Evolutionary conservation across 257 asterid genomes (phyloP).

Genomic region (Capsicum rhomboideum): DNA sequence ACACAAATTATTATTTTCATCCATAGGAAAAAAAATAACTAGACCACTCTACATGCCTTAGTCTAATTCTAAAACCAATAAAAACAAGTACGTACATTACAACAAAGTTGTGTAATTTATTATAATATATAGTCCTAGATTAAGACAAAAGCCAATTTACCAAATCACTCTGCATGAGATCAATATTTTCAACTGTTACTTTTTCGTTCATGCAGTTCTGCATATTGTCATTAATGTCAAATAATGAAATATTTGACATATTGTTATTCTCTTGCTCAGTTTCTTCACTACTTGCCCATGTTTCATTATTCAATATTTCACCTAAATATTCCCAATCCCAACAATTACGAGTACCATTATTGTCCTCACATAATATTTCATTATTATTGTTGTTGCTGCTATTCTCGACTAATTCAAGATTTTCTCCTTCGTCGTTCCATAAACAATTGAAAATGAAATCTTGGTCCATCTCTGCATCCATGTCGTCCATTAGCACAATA

Average conservation of each 20-base stretch:
- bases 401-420: background rate
- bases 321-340: slow-evolving; percentile 26
- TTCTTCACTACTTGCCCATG: background rate
- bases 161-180: slow-evolving; percentile 15
- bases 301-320: background rate
- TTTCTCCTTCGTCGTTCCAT: background rate
- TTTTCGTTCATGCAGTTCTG: background rate
- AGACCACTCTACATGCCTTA: background rate
- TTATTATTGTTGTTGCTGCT: background rate
- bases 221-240: slow-evolving; percentile 10
- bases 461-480: background rate
- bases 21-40: too few relatives aligned
- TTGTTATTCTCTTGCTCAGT: slow-evolving; percentile 8
- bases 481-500: background rate
- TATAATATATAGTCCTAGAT: background rate
- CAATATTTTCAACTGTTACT: slow-evolving; percentile 1
- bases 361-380: background rate
- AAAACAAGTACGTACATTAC: background rate
- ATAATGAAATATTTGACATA: slow-evolving; percentile 1
- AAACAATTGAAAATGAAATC: background rate
- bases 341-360: background rate
- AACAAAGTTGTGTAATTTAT: background rate
- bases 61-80: background rate
- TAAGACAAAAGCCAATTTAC: slow-evolving; percentile 54
- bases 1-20: too few relatives aligned